Conservation (phyloP, 2,329 filamentous ascomycete species). For the Plenodomus lindquistii region DNA sequence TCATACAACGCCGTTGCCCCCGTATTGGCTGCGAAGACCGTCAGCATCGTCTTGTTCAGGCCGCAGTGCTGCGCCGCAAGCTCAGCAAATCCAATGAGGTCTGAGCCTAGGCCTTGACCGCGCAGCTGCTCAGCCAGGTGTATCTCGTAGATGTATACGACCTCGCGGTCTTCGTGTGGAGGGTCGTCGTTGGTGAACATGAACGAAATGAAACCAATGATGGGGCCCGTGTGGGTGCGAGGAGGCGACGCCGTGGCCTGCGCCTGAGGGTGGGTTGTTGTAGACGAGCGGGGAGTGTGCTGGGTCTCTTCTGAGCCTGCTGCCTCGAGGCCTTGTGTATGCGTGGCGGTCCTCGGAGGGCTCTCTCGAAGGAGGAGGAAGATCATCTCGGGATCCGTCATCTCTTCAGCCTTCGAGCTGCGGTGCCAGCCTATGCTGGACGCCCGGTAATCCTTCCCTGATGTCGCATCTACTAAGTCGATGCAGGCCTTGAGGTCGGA, state of each 20-base stretch:
- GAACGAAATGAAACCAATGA: slow-evolving; percentile 57
- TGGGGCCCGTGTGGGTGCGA: slow-evolving; percentile 1
- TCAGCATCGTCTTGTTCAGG: slow-evolving; percentile 72
- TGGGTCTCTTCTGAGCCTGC: neutral
- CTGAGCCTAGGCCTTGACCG: slow-evolving; percentile 64
- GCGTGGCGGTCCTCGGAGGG: neutral
- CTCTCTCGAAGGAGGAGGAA: slow-evolving; percentile 61
- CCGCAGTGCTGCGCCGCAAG: slow-evolving; percentile 58
- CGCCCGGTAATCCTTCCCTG: slow-evolving; percentile 63
- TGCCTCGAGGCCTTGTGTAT: neutral
- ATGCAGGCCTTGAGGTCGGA: slow-evolving; percentile 56
- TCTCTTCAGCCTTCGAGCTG: slow-evolving; percentile 65
- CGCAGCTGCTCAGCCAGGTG: slow-evolving; percentile 64
- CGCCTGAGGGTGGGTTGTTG: no score
- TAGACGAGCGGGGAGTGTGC: neutral
- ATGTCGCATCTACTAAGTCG: slow-evolving; percentile 65
- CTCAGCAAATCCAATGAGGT: slow-evolving; percentile 62
- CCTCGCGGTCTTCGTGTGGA: slow-evolving; percentile 50
- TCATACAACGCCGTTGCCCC: slow-evolving; percentile 64
- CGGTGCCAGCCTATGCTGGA: slow-evolving; percentile 68
- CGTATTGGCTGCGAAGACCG: slow-evolving; percentile 68
- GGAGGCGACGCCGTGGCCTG: neutral
- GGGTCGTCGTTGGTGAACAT: slow-evolving; percentile 70
- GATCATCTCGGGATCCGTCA: slow-evolving; percentile 67
- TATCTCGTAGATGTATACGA: slow-evolving; percentile 80